Evolutionary conservation across 2,329 filamentous ascomycete genomes (phyloP).

Genomic region (Xylariomycetidae sp.): DNA sequence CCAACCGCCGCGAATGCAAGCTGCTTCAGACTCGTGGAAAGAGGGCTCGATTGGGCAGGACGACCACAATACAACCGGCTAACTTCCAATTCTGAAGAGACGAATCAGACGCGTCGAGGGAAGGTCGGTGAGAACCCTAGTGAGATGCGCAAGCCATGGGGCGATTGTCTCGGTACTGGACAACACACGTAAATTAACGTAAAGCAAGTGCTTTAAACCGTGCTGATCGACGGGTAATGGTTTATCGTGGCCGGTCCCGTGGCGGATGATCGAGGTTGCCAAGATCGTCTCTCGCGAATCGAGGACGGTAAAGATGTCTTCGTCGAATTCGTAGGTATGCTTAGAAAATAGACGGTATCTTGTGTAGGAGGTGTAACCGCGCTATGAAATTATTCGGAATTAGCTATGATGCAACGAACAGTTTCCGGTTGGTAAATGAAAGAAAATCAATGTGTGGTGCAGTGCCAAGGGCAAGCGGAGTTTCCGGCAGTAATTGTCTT

Average conservation of each 20-base stretch:
- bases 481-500: too few relatives aligned
- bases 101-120: conserved; percentile 10
- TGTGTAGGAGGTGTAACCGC: too few relatives aligned
- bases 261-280: background rate
- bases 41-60: conserved; percentile 20
- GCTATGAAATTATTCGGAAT: too few relatives aligned
- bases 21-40: conserved; percentile 37
- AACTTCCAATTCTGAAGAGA: conserved; percentile 35
- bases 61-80: conserved; percentile 23
- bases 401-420: too few relatives aligned
- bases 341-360: too few relatives aligned
- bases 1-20: conserved; percentile 28
- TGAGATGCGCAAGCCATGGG: conserved; percentile 34
- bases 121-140: conserved; percentile 28
- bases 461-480: too few relatives aligned
- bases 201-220: too few relatives aligned
- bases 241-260: conserved; percentile 1
- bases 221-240: too few relatives aligned
- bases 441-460: too few relatives aligned
- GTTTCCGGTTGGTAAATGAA: too few relatives aligned
- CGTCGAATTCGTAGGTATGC: background rate
- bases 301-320: background rate
- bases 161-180: conserved; percentile 7
- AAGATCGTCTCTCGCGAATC: background rate
- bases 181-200: too few relatives aligned